Percentiles rank a stretch among this genome's conserved stretches.
These are phyloP conservation scores for Pecoramyces ruminantium DNA, from an alignment of 192 early-diverging fungal genomes.

Conservation along the genomic window DNA sequence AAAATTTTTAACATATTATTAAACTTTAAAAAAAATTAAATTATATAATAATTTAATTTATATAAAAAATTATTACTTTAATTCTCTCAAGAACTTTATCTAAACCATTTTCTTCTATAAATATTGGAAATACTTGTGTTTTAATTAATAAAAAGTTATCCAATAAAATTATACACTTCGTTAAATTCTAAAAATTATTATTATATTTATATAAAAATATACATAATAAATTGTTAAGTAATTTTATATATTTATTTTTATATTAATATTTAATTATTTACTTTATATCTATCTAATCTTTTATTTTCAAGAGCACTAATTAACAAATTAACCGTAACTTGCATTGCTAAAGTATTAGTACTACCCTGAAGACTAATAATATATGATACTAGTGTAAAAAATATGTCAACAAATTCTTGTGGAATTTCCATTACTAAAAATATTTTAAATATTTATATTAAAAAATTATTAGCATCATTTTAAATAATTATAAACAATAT, in stretches of 20 bases:
- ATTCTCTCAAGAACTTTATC: not conserved
- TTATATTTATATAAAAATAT: too few species aligned
- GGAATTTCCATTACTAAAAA: constrained; percentile 10
- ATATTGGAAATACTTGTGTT: not conserved
- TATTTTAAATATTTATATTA: too few species aligned
- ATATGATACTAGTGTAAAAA: constrained; percentile 60
- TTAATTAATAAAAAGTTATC: not conserved
- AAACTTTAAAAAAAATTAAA: too few species aligned
- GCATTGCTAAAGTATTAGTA: constrained; percentile 29
- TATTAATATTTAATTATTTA: not conserved
- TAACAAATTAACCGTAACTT: not conserved
- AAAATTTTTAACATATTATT: too few species aligned
- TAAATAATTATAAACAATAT: too few species aligned
- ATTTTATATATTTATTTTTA: not conserved
- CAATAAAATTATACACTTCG: not conserved
- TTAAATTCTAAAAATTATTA: too few species aligned
- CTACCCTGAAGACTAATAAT: constrained; percentile 66
- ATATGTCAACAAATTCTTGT: constrained; percentile 65
- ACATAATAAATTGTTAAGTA: too few species aligned
- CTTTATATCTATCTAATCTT: not conserved
- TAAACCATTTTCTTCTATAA: not conserved
- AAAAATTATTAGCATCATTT: too few species aligned
- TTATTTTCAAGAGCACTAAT: not conserved
- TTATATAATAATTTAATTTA: too few species aligned
- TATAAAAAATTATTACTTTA: not conserved